A percentile compares a stretch with the other conserved stretches of the same genome.
Evolutionary conservation across 1,139 yeast genomes (phyloP).

Genomic region (Geotrichum europaeum): DNA sequence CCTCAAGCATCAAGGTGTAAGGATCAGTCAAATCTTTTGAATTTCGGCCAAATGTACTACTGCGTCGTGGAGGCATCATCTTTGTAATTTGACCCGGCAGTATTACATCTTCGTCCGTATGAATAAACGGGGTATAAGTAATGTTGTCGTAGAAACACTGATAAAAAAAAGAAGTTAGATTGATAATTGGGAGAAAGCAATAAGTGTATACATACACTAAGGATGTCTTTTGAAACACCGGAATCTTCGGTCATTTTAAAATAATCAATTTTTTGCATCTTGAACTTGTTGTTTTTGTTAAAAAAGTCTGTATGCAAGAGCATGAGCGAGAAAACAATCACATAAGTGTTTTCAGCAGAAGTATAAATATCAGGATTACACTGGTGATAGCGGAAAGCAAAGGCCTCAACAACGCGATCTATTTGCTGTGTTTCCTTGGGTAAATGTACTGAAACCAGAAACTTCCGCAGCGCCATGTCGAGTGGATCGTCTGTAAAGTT

Average conservation of each 20-base stretch:
- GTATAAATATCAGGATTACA: conserved; percentile 38
- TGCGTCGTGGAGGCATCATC: conserved; percentile 22
- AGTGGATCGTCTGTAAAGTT: conserved; percentile 49
- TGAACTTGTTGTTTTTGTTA: conserved; percentile 55
- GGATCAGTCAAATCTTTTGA: conserved; percentile 37
- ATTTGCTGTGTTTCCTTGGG: conserved; percentile 70
- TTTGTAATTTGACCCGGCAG: conserved; percentile 13
- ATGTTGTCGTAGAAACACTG: conserved; percentile 60
- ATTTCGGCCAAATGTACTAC: conserved; percentile 26
- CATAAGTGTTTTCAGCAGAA: conserved; percentile 48
- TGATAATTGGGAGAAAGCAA: conserved; percentile 17
- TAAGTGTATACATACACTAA: conserved; percentile 32
- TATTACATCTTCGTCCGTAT: conserved; percentile 34
- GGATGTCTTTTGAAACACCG: conserved; percentile 39
- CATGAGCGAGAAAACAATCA: conserved; percentile 53
- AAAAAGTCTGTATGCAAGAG: conserved; percentile 66
- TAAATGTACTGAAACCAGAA: conserved; percentile 49
- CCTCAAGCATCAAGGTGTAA: conserved; percentile 36
- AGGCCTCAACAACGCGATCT: conserved; percentile 53
- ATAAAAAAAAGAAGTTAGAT: conserved; percentile 31
- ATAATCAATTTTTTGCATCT: conserved; percentile 58
- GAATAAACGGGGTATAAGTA: conserved; percentile 49
- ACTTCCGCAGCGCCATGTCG: conserved; percentile 57
- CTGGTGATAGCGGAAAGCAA: conserved; percentile 44
- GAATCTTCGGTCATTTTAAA: conserved; percentile 40